Evolutionary conservation across 2,329 filamentous ascomycete species (phyloP).

Genomic region (Pleurostoma richardsiae): DNA sequence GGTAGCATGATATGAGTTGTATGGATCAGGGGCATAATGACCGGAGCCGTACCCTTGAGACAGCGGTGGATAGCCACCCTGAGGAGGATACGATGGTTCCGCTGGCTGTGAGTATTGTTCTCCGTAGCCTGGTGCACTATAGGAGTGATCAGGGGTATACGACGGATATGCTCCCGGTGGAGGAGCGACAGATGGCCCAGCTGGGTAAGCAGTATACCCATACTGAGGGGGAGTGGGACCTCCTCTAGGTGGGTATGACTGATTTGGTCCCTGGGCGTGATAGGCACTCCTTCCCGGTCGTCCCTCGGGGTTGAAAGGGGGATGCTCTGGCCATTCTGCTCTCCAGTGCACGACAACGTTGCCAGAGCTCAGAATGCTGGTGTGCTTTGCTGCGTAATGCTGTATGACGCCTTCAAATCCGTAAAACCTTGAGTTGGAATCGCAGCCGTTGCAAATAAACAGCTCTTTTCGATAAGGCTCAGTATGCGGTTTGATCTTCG

Average conservation of each 20-base stretch:
- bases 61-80: not conserved
- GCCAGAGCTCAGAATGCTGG: slow-evolving; percentile 61
- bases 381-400: slow-evolving; percentile 81
- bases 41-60: slow-evolving; percentile 4
- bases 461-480: slow-evolving; percentile 64
- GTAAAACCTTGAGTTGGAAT: slow-evolving; percentile 60
- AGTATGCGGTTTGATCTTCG: slow-evolving; percentile 66
- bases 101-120: slow-evolving; percentile 20
- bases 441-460: slow-evolving; percentile 70
- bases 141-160: slow-evolving; percentile 21
- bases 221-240: slow-evolving; percentile 2
- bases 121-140: slow-evolving; percentile 23
- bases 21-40: slow-evolving; percentile 12
- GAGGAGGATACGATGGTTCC: slow-evolving; percentile 17
- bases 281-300: slow-evolving; percentile 24
- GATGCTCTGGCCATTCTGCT: slow-evolving; percentile 70
- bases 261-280: slow-evolving; percentile 4
- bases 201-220: slow-evolving; percentile 10
- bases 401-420: slow-evolving; percentile 76
- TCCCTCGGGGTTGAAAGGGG: slow-evolving; percentile 66
- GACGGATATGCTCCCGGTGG: slow-evolving; percentile 11
- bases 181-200: slow-evolving; percentile 4
- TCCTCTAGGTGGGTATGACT: slow-evolving; percentile 2
- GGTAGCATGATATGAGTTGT: slow-evolving; percentile 6
- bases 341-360: slow-evolving; percentile 75